Evolutionary conservation across 1,284 basidiomycete genomes (phyloP).

Genomic region (Rugosomyces carneus): DNA sequence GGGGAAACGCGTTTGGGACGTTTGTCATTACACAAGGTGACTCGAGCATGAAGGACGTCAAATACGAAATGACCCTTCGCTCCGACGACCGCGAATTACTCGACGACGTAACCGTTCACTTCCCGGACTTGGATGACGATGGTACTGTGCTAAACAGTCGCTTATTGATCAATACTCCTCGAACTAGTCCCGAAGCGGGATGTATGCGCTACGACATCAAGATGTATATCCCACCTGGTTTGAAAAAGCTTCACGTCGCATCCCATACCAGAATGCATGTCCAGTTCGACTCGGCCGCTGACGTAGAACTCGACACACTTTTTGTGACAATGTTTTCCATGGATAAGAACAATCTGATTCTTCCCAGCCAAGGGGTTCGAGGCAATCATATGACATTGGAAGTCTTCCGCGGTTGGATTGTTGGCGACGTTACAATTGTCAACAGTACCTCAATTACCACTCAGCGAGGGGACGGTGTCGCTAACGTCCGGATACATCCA

Average conservation of each 20-base stretch:
- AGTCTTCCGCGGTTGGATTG: slow-evolving; percentile 49
- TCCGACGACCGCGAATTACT: slow-evolving; percentile 36
- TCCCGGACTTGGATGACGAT: slow-evolving; percentile 26
- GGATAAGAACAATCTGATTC: slow-evolving; percentile 37
- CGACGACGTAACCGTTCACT: slow-evolving; percentile 28
- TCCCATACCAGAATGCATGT: slow-evolving; percentile 40
- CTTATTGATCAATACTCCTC: slow-evolving; percentile 30
- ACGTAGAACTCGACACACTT: slow-evolving; percentile 37
- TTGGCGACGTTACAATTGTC: slow-evolving; percentile 45
- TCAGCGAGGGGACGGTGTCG: slow-evolving; percentile 43
- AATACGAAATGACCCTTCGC: slow-evolving; percentile 43
- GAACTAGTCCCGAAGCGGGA: slow-evolving; percentile 20
- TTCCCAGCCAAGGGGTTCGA: slow-evolving; percentile 35
- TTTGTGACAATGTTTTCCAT: slow-evolving; percentile 36
- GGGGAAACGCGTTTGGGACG: slow-evolving; percentile 45
- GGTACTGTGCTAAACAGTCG: slow-evolving; percentile 30
- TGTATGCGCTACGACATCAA: slow-evolving; percentile 54
- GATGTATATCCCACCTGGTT: slow-evolving; percentile 40
- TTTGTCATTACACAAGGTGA: slow-evolving; percentile 40
- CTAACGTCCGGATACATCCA: slow-evolving; percentile 45
- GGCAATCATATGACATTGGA: slow-evolving; percentile 37
- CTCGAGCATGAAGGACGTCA: slow-evolving; percentile 34
- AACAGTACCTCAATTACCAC: slow-evolving; percentile 38
- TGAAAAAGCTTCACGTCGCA: slow-evolving; percentile 40
- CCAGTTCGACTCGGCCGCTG: slow-evolving; percentile 40